Conservation (phyloP, 257 asterid genomes). For the Parsonsia alboflavescens region DNA sequence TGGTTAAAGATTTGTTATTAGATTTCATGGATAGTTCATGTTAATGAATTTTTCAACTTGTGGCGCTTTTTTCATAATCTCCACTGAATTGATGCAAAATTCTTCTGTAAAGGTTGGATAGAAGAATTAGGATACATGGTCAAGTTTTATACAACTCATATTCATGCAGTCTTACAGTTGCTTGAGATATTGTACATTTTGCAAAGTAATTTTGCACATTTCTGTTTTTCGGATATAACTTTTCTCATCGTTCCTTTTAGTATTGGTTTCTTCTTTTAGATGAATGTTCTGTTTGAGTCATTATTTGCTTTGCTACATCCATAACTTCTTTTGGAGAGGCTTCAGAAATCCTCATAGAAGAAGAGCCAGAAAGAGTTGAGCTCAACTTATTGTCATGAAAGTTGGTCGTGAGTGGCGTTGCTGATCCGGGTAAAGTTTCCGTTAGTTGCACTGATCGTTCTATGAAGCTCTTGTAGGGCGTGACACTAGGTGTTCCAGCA, state of each 20-base stretch:
- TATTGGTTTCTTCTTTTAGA: neutral
- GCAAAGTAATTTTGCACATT: neutral
- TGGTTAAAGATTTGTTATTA: constrained; percentile 81
- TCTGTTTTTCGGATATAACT: no score
- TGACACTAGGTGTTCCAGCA: neutral
- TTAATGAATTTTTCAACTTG: constrained; percentile 24
- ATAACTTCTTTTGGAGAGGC: neutral
- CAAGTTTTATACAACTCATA: no score
- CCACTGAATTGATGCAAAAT: constrained; percentile 3
- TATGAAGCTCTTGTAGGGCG: neutral
- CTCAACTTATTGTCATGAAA: neutral
- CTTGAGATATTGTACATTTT: neutral
- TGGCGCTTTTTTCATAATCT: neutral
- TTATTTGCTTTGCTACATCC: no score
- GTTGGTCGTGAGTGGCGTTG: neutral
- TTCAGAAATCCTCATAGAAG: neutral
- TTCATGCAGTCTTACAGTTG: no score
- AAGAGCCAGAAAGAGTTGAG: neutral
- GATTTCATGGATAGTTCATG: constrained; percentile 87
- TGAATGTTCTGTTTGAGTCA: neutral
- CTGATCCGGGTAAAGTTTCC: neutral
- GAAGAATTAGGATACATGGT: constrained; percentile 1
- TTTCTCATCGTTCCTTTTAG: neutral
- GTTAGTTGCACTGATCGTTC: neutral
- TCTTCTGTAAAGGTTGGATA: constrained; percentile 17